A percentile compares a stretch with the other conserved stretches of the same genome.
These are phyloP conservation scores for Saccharomycopsis capsularis DNA, from an alignment of 805 yeast species.

Conservation along the genomic window DNA sequence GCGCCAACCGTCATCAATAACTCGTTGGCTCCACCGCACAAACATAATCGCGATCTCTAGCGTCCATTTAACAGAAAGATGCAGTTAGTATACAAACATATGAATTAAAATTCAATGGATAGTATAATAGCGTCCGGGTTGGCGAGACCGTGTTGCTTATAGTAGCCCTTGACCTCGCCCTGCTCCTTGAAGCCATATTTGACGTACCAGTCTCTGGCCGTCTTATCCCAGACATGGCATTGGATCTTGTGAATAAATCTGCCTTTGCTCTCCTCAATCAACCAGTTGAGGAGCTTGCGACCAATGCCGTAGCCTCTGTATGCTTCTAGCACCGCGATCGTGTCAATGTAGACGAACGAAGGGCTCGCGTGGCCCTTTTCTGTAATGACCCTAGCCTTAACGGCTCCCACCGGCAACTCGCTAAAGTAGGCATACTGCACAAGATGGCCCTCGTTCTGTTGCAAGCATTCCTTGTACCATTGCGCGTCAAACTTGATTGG, in stretches of 20 bases:
- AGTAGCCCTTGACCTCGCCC: constrained; percentile 38
- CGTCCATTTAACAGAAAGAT: neutral
- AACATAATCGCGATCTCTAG: neutral
- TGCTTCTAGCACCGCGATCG: constrained; percentile 58
- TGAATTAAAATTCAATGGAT: constrained; percentile 17
- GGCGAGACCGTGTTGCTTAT: constrained; percentile 37
- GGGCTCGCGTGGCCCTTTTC: constrained; percentile 34
- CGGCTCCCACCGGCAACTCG: constrained; percentile 76
- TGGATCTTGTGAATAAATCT: constrained; percentile 46
- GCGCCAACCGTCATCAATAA: too few species aligned
- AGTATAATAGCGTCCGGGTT: constrained; percentile 44
- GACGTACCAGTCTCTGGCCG: constrained; percentile 42
- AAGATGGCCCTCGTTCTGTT: constrained; percentile 4
- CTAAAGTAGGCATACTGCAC: constrained; percentile 46
- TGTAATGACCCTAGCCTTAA: constrained; percentile 49
- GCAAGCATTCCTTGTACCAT: constrained; percentile 28
- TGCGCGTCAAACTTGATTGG: constrained; percentile 50
- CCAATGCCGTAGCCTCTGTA: constrained; percentile 64
- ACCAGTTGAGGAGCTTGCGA: constrained; percentile 44
- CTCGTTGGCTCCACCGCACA: neutral
- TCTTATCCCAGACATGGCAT: constrained; percentile 45
- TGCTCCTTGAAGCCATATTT: constrained; percentile 41
- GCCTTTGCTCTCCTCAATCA: constrained; percentile 48
- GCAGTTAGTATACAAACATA: neutral
- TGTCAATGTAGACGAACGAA: constrained; percentile 54